Evolutionary conservation across 306 rosid species (phyloP), one percentile per base, ranked within the genome.

Genomic region (Medicago lupulina): DNA sequence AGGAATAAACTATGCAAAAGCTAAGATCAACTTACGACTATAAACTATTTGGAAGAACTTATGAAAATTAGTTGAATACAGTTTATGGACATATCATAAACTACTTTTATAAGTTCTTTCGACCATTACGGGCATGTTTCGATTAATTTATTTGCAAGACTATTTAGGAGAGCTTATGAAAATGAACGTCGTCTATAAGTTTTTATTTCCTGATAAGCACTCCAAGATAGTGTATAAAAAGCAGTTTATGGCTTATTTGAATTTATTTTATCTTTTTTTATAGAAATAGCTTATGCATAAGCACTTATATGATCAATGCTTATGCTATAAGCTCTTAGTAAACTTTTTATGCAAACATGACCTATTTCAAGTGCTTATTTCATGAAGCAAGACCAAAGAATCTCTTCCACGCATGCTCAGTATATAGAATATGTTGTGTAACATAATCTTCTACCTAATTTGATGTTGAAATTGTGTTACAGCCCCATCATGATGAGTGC

Each of bases 401-500:
- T 7, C 17, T 47, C 7, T 47, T 13, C 7, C 17, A 47, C 7
- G 8, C 19, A 51, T 7, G 21, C 18, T 7, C 9, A 7, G 9
- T 50, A 50, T 21, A 57, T 31, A 61, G 19, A 6, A n/a, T n/a
- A n/a, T n/a, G n/a, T n/a, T n/a, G n/a, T 39, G 41, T 5, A 72
- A 50, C 15, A 12, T 25, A 66, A 34, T 34, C 25, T 41, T 3
- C 8, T 66, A 5, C 19, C 6, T 54, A 46, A 46, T 63, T 21
- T 53, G 17, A 66, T 51, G 64, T 15, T 68, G 43, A 38, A 71
- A 77, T 19, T 38, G 28, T 83, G 67, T 34, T 55, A 21, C 89
- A 89, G 97, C 89, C 98, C 98, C 13, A 94, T 94, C 86, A 89
- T 94, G 98, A 91, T 93, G 98, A 93, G 98, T 85, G 98, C 98